phyloP scores from a whole-genome alignment of 83 land plant genomes.

The Picea abies region DNA sequence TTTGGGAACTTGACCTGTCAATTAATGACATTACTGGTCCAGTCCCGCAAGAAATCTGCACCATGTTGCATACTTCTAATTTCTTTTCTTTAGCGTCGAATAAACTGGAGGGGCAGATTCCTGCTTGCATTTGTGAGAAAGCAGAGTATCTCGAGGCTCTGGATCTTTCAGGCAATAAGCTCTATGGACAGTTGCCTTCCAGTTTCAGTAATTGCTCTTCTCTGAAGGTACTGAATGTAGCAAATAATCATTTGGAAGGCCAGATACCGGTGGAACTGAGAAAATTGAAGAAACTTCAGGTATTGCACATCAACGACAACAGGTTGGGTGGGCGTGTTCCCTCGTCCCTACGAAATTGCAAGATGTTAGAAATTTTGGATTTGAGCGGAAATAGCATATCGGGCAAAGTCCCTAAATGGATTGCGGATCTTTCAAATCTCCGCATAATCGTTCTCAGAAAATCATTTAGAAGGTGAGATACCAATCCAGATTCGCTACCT shows the following conservation, averaged over 20 bases:
- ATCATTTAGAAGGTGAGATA: not conserved
- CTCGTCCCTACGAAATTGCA: too few relatives aligned
- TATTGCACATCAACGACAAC: too few relatives aligned
- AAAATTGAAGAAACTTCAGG: too few relatives aligned
- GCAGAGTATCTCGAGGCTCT: not conserved
- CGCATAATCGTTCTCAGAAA: not conserved
- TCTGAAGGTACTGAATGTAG: too few relatives aligned
- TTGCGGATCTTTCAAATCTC: not conserved
- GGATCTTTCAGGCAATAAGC: not conserved
- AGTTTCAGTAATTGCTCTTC: too few relatives aligned
- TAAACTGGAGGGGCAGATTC: not conserved
- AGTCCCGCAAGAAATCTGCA: not conserved
- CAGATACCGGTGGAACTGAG: too few relatives aligned
- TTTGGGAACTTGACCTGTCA: not conserved
- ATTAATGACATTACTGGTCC: not conserved
- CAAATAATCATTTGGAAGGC: too few relatives aligned
- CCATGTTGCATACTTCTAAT: not conserved
- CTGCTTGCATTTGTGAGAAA: not conserved
- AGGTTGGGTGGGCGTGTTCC: too few relatives aligned
- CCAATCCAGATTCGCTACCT: not conserved
- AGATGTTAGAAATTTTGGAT: too few relatives aligned
- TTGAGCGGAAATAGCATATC: too few relatives aligned
- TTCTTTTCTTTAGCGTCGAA: not conserved
- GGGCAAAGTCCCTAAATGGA: not conserved
- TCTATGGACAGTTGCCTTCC: not conserved